A percentile compares a stretch with the other conserved stretches of the same genome.
Conservation (phyloP, 179 eudicot genomes). For the Actinidia polygama region DNA sequence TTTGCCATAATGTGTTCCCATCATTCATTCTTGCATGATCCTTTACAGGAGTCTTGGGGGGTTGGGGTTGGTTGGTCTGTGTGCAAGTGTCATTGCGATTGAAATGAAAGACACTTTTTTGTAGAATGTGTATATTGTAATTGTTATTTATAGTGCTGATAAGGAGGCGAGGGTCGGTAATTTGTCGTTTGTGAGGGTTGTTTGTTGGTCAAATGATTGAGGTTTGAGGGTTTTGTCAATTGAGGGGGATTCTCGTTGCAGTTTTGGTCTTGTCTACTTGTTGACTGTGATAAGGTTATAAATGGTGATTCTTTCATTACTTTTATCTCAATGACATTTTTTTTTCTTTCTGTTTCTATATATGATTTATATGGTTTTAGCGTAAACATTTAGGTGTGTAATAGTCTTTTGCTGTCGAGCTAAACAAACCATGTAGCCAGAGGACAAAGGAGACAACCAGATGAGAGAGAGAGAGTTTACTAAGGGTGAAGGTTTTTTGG, state of each 20-base stretch:
- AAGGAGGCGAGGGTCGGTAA: not conserved
- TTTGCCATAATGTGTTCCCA: conserved; percentile 38
- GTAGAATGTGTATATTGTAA: conserved; percentile 38
- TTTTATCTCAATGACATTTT: not conserved
- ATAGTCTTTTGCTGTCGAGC: no score
- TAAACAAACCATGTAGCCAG: no score
- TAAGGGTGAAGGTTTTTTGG: no score
- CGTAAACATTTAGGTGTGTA: not conserved
- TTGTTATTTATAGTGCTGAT: conserved; percentile 12
- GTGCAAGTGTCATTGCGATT: conserved; percentile 29
- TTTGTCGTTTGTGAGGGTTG: conserved; percentile 21
- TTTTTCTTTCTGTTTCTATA: not conserved
- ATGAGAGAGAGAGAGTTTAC: no score
- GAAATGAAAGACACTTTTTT: conserved; percentile 23
- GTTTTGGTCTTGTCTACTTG: conserved; percentile 51
- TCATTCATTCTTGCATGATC: conserved; percentile 40
- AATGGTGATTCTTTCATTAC: conserved; percentile 16
- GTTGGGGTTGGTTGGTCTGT: conserved; percentile 33
- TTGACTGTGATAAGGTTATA: conserved; percentile 8
- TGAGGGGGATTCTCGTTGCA: conserved; percentile 48
- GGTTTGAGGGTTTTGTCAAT: conserved; percentile 33
- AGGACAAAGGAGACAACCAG: no score
- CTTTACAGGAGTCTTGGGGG: conserved; percentile 22
- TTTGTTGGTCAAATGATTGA: conserved; percentile 8
- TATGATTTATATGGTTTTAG: not conserved